phyloP scores from a whole-genome alignment of 768 basidiomycete species.

The Mycena pura region DNA sequence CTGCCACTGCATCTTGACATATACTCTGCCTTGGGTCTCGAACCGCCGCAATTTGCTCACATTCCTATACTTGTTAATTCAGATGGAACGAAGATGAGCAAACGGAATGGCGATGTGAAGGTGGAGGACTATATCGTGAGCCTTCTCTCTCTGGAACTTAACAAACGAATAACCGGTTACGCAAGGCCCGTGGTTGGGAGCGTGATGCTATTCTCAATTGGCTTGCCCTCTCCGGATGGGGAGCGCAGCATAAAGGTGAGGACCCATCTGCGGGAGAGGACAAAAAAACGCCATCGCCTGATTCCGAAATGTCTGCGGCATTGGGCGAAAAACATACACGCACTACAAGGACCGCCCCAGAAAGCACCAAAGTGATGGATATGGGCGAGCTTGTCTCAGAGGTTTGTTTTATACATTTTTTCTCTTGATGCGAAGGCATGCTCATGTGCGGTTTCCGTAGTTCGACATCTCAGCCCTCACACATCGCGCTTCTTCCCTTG shows the following conservation, averaged over 20 bases:
- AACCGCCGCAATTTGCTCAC: conserved; percentile 86
- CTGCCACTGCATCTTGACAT: conserved; percentile 90
- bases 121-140: conserved; percentile 87
- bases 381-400: conserved; percentile 60
- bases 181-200: conserved; percentile 86
- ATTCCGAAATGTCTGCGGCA: conserved; percentile 20
- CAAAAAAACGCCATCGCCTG: conserved; percentile 28
- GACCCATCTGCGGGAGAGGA: conserved; percentile 32
- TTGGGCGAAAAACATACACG: conserved; percentile 15
- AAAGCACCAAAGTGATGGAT: conserved; percentile 69
- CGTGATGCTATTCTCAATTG: conserved; percentile 90
- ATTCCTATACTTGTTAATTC: conserved; percentile 89
- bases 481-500: conserved; percentile 83
- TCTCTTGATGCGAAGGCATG: not conserved
- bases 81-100: conserved; percentile 94
- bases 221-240: conserved; percentile 95
- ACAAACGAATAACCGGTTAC: not conserved
- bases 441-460: no score
- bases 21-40: conserved; percentile 77
- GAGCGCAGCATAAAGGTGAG: conserved; percentile 53
- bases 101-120: conserved; percentile 87
- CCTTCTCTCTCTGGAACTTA: not conserved
- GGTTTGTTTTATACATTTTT: not conserved
- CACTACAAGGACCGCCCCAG: conserved; percentile 54
- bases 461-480: conserved; percentile 83